Percentiles rank a stretch among this genome's conserved stretches.
Evolutionary conservation across 257 asterid genomes (phyloP).

Genomic region (Ocimum tenuiflorum): DNA sequence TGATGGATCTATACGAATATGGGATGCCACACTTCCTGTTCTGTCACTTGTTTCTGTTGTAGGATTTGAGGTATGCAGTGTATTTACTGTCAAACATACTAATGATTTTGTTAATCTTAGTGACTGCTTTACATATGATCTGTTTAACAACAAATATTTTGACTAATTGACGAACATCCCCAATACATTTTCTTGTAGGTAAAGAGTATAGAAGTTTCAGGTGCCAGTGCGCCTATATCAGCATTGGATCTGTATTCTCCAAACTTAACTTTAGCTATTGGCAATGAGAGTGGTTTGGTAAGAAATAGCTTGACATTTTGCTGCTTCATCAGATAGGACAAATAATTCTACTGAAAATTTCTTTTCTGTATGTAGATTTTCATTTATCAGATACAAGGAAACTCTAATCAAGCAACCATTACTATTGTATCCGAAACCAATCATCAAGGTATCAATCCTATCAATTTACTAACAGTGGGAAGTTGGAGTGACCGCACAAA

Average conservation of each 20-base stretch:
- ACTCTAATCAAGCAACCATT: constrained; percentile 41
- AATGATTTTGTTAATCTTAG: not conserved
- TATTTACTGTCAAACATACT: constrained; percentile 6
- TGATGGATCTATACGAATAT: constrained; percentile 78
- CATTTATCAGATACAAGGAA: constrained; percentile 43
- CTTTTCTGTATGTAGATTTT: constrained; percentile 44
- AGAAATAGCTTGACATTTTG: constrained; percentile 20
- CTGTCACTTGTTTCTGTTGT: constrained; percentile 53
- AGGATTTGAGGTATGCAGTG: constrained; percentile 51
- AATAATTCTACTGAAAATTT: constrained; percentile 6
- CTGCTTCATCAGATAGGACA: constrained; percentile 7
- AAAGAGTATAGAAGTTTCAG: constrained; percentile 46
- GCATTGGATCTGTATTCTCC: constrained; percentile 61
- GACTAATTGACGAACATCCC: constrained; percentile 6
- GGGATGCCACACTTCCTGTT: constrained; percentile 84
- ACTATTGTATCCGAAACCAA: constrained; percentile 44
- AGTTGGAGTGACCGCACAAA: not conserved
- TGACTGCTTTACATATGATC: not conserved
- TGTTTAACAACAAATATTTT: constrained; percentile 10
- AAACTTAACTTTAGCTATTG: constrained; percentile 63
- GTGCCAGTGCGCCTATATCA: constrained; percentile 52
- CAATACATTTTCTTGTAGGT: constrained; percentile 37
- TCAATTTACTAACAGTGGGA: constrained; percentile 1
- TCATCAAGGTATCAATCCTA: constrained; percentile 41
- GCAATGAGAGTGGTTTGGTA: constrained; percentile 83